These are phyloP conservation scores for Kalmusia sp. DNA, from an alignment of 2,329 filamentous ascomycete species.

Conservation along the genomic window DNA sequence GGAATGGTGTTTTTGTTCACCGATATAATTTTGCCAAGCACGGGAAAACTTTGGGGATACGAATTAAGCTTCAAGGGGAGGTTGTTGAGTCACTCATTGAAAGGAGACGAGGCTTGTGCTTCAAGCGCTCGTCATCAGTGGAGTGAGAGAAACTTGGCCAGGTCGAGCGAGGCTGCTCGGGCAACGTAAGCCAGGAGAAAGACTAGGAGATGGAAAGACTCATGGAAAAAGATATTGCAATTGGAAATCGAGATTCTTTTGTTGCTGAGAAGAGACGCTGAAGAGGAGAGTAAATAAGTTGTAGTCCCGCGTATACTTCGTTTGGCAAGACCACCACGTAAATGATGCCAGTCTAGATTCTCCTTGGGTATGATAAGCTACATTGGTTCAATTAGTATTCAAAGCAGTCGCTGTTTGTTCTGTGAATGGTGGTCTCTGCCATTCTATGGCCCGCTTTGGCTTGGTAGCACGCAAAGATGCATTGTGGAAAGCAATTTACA, in stretches of 20 bases:
- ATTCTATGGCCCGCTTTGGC: no score
- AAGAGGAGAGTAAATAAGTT: neutral
- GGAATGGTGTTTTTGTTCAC: neutral
- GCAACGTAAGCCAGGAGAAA: neutral
- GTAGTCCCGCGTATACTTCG: neutral
- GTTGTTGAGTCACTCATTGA: neutral
- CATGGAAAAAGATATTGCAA: neutral
- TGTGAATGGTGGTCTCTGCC: no score
- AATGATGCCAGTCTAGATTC: no score
- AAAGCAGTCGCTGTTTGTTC: no score
- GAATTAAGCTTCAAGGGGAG: neutral
- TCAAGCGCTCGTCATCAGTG: neutral
- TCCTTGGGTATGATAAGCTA: no score
- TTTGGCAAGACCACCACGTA: no score
- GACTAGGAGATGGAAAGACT: neutral
- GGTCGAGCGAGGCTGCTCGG: neutral
- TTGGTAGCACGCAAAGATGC: no score
- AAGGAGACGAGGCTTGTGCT: neutral
- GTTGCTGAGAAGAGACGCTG: neutral
- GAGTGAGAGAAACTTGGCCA: constrained; percentile 2
- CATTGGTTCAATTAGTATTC: no score
- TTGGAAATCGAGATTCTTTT: neutral
- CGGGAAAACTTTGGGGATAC: neutral
- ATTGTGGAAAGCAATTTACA: no score
- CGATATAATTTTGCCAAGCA: neutral